Conservation (phyloP, 2,329 filamentous ascomycete species). For the Septoria petroselini region DNA sequence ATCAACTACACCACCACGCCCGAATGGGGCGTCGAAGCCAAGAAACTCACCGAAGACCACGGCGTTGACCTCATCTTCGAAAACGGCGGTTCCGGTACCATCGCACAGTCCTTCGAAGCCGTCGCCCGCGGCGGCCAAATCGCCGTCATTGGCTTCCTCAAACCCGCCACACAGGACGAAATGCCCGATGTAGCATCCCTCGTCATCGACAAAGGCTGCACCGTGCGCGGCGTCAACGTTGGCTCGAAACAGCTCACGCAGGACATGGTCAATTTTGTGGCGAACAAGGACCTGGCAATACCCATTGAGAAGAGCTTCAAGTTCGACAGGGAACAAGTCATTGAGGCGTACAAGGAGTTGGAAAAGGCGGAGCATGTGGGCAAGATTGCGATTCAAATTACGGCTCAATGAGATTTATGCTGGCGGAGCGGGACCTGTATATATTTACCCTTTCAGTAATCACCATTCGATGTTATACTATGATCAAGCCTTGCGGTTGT, state of each 20-base stretch:
- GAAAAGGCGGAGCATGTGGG: slow-evolving; percentile 36
- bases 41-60: slow-evolving; percentile 42
- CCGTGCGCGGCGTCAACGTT: slow-evolving; percentile 23
- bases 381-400: slow-evolving; percentile 29
- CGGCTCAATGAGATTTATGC: background rate
- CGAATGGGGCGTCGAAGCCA: slow-evolving; percentile 58
- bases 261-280: slow-evolving; percentile 41
- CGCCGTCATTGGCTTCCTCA: slow-evolving; percentile 20
- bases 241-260: slow-evolving; percentile 46
- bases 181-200: slow-evolving; percentile 19
- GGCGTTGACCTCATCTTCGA: slow-evolving; percentile 51
- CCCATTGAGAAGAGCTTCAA: slow-evolving; percentile 41
- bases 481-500: no score
- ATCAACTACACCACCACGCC: slow-evolving; percentile 59
- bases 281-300: slow-evolving; percentile 35
- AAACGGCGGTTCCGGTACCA: slow-evolving; percentile 40
- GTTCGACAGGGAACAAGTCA: slow-evolving; percentile 35
- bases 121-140: slow-evolving; percentile 36
- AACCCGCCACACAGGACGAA: slow-evolving; percentile 16
- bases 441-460: no score
- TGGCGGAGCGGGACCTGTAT: no score
- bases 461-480: no score
- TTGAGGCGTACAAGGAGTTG: slow-evolving; percentile 35
- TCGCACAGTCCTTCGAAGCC: slow-evolving; percentile 16
- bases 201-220: slow-evolving; percentile 17